phyloP scores from a whole-genome alignment of 2,329 filamentous ascomycete species.

The Aspergillus versicolor region DNA sequence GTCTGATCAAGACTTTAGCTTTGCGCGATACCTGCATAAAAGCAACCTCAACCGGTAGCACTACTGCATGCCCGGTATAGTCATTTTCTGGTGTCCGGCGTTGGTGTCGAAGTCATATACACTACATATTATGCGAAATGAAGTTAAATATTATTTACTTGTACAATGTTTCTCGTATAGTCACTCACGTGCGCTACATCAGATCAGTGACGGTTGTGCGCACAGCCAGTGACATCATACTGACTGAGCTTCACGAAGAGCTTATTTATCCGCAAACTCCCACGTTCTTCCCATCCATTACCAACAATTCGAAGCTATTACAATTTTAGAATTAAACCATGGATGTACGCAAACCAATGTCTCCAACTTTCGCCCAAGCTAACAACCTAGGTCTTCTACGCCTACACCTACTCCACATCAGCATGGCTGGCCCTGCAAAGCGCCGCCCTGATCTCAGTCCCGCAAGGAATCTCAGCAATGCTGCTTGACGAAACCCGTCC shows the following conservation, averaged over 20 bases:
- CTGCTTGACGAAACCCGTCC: slow-evolving; percentile 58
- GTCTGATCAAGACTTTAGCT: slow-evolving; percentile 51
- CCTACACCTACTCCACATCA: slow-evolving; percentile 47
- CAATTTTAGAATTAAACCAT: slow-evolving; percentile 9
- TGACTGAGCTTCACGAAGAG: neutral
- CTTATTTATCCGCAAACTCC: neutral
- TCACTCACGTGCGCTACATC: neutral
- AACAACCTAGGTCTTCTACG: slow-evolving; percentile 39
- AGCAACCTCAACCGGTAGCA: slow-evolving; percentile 33
- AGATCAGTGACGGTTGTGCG: neutral
- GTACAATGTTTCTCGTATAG: neutral
- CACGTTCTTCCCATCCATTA: neutral
- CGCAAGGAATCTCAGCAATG: slow-evolving; percentile 61
- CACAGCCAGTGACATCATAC: slow-evolving; percentile 1
- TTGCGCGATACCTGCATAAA: slow-evolving; percentile 49
- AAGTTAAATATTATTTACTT: neutral
- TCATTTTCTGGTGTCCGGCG: slow-evolving; percentile 8
- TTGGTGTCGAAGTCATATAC: neutral
- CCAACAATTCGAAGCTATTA: neutral
- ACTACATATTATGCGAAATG: neutral
- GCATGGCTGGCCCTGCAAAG: slow-evolving; percentile 47
- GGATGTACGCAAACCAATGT: slow-evolving; percentile 19
- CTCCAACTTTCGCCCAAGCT: slow-evolving; percentile 5
- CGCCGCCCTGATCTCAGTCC: slow-evolving; percentile 58
- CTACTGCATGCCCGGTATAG: neutral